Evolutionary conservation across 768 basidiomycete species (phyloP).

Genomic region (Hericium alpestre): DNA sequence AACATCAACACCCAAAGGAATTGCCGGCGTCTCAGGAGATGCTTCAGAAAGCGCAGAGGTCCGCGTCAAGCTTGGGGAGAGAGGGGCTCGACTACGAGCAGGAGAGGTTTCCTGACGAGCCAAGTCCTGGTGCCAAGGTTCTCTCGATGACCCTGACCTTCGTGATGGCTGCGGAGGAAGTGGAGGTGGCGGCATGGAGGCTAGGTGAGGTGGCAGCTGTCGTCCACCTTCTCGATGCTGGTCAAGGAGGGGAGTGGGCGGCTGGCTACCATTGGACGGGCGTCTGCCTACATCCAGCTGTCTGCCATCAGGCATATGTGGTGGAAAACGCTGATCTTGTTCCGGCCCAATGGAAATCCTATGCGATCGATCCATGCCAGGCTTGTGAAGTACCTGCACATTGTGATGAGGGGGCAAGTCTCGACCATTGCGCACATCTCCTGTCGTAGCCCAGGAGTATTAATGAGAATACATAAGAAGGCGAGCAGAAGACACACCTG

Average conservation of each 20-base stretch:
- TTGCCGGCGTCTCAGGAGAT: constrained; percentile 11
- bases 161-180: constrained; percentile 7
- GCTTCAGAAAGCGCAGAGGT: constrained; percentile 6
- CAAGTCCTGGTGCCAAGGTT: constrained; percentile 9
- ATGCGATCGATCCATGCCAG: constrained; percentile 17
- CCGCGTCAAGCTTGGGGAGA: constrained; percentile 5
- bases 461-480: constrained; percentile 30
- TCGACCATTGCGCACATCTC: constrained; percentile 29
- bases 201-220: constrained; percentile 11
- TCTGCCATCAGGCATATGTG: constrained; percentile 9
- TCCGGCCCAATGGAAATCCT: constrained; percentile 5
- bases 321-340: constrained; percentile 8
- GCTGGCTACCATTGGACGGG: constrained; percentile 7
- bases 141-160: constrained; percentile 8
- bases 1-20: constrained; percentile 21
- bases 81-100: constrained; percentile 1
- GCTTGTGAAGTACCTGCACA: constrained; percentile 56
- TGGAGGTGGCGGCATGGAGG: constrained; percentile 2
- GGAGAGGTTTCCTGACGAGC: constrained; percentile 7
- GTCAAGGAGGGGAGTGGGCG: constrained; percentile 6
- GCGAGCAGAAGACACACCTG: constrained; percentile 17
- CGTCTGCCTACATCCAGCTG: constrained; percentile 12
- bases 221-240: constrained; percentile 12
- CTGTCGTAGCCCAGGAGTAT: constrained; percentile 3
- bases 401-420: constrained; percentile 35